Conservation (phyloP, 2,329 filamentous ascomycete genomes). For the Fusarium oligoseptatum region DNA sequence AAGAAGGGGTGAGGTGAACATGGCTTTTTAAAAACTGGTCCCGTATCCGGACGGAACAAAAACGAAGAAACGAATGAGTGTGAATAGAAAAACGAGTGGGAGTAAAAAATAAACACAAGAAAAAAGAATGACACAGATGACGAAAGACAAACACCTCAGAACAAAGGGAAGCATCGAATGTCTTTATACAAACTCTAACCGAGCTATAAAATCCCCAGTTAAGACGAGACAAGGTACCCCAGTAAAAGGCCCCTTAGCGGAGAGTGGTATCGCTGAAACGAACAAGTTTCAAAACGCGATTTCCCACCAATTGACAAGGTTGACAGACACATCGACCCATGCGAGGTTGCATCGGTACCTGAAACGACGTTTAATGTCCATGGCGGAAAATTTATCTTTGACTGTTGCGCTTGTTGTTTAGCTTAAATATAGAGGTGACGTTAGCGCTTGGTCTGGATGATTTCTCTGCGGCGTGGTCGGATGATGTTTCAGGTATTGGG, state of each 20-base stretch:
- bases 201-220: background rate
- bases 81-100: background rate
- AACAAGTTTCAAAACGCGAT: conserved; percentile 8
- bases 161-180: background rate
- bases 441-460: background rate
- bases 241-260: background rate
- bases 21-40: background rate
- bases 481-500: background rate
- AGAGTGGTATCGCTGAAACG: background rate
- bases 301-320: conserved; percentile 7
- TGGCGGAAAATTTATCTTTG: background rate
- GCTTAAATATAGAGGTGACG: background rate
- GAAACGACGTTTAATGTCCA: background rate
- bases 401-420: background rate
- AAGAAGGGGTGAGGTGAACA: conserved; percentile 15
- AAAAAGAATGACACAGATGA: background rate
- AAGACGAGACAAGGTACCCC: background rate
- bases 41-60: conserved; percentile 17
- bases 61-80: background rate
- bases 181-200: background rate
- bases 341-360: background rate
- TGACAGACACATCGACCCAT: background rate
- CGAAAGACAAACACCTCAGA: background rate
- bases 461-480: background rate
- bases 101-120: background rate